These are phyloP conservation scores for Recurvomyces mirabilis DNA, from an alignment of 495 filamentous ascomycete genomes.

Conservation along the genomic window DNA sequence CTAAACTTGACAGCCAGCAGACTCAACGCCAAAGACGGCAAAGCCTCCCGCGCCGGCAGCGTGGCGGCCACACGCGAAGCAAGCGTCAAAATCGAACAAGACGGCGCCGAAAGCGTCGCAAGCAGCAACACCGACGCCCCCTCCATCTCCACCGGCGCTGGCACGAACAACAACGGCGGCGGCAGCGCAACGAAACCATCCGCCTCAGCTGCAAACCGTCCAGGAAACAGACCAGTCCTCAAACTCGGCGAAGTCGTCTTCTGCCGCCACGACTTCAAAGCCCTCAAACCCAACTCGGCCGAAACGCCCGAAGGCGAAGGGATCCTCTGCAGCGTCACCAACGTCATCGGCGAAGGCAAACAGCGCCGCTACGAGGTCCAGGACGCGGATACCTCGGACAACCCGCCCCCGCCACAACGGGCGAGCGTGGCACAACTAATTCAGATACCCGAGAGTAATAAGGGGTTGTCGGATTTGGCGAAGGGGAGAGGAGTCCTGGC, in stretches of 20 bases:
- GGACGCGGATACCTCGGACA: conserved; percentile 72
- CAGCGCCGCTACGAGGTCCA: conserved; percentile 86
- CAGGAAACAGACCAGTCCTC: conserved; percentile 32
- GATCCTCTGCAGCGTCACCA: conserved; percentile 82
- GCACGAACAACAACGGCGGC: too few species aligned
- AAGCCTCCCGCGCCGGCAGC: conserved; percentile 8
- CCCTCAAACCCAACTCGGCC: not conserved
- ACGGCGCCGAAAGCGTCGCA: conserved; percentile 34
- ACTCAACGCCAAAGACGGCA: conserved; percentile 12
- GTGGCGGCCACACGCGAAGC: conserved; percentile 21
- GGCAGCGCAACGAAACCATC: conserved; percentile 17
- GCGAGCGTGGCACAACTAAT: conserved; percentile 74
- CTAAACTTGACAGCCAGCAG: conserved; percentile 8
- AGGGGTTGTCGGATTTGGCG: conserved; percentile 43
- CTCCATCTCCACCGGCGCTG: conserved; percentile 17
- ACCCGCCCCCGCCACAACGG: conserved; percentile 47
- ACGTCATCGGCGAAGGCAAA: conserved; percentile 72
- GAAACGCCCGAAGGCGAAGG: conserved; percentile 58
- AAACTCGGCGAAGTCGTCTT: conserved; percentile 70
- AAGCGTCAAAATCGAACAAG: conserved; percentile 40
- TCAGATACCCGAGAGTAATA: conserved; percentile 53
- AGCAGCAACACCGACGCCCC: conserved; percentile 9
- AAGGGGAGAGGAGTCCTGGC: conserved; percentile 28
- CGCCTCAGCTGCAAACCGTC: conserved; percentile 5
- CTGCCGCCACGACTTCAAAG: conserved; percentile 61